A percentile compares a stretch with the other conserved stretches of the same genome.
These are phyloP conservation scores for Exophiala sideris DNA, from an alignment of 2,329 filamentous ascomycete genomes.

Conservation along the genomic window DNA sequence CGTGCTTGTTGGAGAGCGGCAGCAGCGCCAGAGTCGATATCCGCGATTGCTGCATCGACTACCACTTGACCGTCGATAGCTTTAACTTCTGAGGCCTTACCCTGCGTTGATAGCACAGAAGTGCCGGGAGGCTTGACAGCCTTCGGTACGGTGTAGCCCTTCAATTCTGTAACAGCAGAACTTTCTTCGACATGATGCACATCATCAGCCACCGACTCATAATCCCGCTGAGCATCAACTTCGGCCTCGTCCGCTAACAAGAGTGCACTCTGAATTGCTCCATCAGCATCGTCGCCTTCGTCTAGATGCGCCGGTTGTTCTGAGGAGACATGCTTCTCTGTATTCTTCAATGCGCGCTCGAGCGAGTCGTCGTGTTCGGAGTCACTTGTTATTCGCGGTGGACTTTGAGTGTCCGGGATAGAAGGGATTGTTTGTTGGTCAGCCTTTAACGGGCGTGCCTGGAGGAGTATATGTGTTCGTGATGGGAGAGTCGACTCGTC, in stretches of 20 bases:
- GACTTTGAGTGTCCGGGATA: neutral
- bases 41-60: neutral
- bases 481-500: slow-evolving; percentile 53
- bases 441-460: slow-evolving; percentile 27
- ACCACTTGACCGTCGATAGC: neutral
- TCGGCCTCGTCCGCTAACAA: too few species aligned
- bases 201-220: too few species aligned
- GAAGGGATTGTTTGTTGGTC: slow-evolving; percentile 21
- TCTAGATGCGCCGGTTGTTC: too few species aligned
- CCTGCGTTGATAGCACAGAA: neutral
- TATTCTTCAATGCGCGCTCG: too few species aligned
- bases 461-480: slow-evolving; percentile 32
- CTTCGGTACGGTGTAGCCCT: neutral
- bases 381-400: neutral
- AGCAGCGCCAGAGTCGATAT: neutral
- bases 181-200: too few species aligned
- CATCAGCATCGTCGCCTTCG: too few species aligned
- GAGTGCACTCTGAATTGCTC: too few species aligned
- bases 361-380: neutral
- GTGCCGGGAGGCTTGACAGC: neutral
- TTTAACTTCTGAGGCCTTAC: neutral
- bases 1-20: neutral
- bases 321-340: too few species aligned
- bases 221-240: too few species aligned
- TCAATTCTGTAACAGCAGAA: too few species aligned